phyloP scores from a whole-genome alignment of 176 grass and related monocot genomes.

The Eleusine coracana region DNA sequence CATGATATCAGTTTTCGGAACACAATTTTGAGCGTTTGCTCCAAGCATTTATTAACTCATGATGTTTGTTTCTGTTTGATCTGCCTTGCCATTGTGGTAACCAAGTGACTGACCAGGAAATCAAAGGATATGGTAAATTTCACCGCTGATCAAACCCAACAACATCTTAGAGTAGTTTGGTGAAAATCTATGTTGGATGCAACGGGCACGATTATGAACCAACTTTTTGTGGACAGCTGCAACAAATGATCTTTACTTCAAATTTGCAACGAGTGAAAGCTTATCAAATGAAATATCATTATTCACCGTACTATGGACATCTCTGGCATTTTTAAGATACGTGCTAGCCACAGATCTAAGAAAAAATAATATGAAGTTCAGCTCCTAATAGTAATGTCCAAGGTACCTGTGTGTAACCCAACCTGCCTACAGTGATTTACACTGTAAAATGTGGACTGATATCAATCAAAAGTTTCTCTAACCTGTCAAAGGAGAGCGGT shows the following conservation, averaged over 20 bases:
- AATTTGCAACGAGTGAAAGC: constrained; percentile 26
- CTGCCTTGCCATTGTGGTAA: neutral
- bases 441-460: constrained; percentile 25
- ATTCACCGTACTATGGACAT: constrained; percentile 78
- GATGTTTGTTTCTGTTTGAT: constrained; percentile 17
- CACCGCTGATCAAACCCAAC: neutral
- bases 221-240: constrained; percentile 14
- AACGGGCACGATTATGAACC: neutral
- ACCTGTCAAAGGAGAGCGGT: constrained; percentile 94
- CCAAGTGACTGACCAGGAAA: neutral
- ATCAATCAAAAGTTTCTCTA: constrained; percentile 34
- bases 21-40: neutral
- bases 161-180: too few species aligned
- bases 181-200: constrained; percentile 15
- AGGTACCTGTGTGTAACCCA: neutral
- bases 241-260: constrained; percentile 12
- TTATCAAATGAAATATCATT: constrained; percentile 88
- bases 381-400: constrained; percentile 1
- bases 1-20: neutral
- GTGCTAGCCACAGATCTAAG: constrained; percentile 70
- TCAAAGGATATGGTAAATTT: constrained; percentile 11
- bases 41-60: constrained; percentile 24
- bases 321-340: constrained; percentile 87
- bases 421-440: neutral
- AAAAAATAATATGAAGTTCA: constrained; percentile 30